phyloP scores from a whole-genome alignment of 345 rosid species.

The Gossypium turneri region DNA sequence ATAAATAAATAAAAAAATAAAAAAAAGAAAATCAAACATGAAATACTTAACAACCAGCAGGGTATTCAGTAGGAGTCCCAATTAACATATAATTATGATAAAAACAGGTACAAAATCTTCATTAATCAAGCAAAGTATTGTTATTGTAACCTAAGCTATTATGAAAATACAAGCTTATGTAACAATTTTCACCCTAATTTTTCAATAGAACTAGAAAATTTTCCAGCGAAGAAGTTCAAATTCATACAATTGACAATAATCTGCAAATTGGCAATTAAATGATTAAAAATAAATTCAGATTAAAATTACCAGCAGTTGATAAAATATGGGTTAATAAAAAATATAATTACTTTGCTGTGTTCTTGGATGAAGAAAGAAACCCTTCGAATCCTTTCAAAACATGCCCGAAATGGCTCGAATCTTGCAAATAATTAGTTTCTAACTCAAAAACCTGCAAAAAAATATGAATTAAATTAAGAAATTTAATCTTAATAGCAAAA shows the following conservation, averaged over 20 bases:
- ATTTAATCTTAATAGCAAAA: neutral
- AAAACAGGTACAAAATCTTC: neutral
- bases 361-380: constrained; percentile 45
- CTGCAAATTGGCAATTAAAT: neutral
- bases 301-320: constrained; percentile 1
- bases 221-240: neutral
- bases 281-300: neutral
- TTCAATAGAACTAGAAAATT: neutral
- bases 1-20: too few relatives aligned
- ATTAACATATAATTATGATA: neutral
- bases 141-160: neutral
- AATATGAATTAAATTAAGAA: neutral
- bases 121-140: neutral
- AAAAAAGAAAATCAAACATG: neutral
- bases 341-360: constrained; percentile 33
- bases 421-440: constrained; percentile 44
- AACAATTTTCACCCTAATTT: neutral
- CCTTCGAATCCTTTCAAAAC: constrained; percentile 47
- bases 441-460: constrained; percentile 35
- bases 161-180: neutral
- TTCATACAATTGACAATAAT: neutral
- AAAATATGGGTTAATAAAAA: neutral
- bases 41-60: neutral
- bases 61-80: neutral
- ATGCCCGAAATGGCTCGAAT: constrained; percentile 35